Evolutionary conservation across 768 basidiomycete genomes (phyloP).

Genomic region (Tricholoma matsutake): DNA sequence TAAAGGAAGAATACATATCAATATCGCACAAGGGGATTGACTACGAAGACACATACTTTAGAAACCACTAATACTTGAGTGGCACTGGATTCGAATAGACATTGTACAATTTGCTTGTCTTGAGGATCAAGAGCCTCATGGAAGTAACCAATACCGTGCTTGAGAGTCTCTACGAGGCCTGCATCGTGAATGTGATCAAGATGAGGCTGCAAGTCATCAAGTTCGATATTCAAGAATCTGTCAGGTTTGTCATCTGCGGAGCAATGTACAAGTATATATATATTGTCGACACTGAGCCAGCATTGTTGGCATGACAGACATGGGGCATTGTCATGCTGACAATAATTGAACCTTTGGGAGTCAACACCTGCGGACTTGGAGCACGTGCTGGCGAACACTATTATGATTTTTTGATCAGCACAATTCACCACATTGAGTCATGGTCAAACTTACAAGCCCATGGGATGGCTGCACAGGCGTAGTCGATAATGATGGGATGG

Average conservation of each 20-base stretch:
- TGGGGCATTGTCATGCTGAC: slow-evolving; percentile 39
- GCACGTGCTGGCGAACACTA: slow-evolving; percentile 17
- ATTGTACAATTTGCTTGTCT: slow-evolving; percentile 91
- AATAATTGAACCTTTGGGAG: slow-evolving; percentile 37
- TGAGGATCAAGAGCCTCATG: slow-evolving; percentile 92
- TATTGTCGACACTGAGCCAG: slow-evolving; percentile 88
- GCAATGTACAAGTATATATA: slow-evolving; percentile 86
- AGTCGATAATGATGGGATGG: slow-evolving; percentile 56
- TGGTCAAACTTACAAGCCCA: slow-evolving; percentile 15
- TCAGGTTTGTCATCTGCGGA: slow-evolving; percentile 81
- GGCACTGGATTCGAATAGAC: slow-evolving; percentile 89
- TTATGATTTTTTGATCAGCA: neutral
- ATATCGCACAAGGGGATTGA: neutral
- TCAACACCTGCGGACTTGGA: slow-evolving; percentile 28
- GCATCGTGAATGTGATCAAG: slow-evolving; percentile 80
- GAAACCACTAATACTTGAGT: slow-evolving; percentile 94
- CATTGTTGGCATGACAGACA: slow-evolving; percentile 87
- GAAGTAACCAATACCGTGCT: slow-evolving; percentile 91
- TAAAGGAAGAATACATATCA: slow-evolving; percentile 24
- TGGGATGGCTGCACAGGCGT: slow-evolving; percentile 27
- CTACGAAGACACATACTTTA: slow-evolving; percentile 50
- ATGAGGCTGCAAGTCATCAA: slow-evolving; percentile 80
- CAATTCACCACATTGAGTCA: neutral
- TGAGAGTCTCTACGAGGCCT: slow-evolving; percentile 73
- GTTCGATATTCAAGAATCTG: slow-evolving; percentile 86